Base-by-base conservation (phyloP, 2,329 filamentous ascomycete species). In the Aspergillus sp. region DNA sequence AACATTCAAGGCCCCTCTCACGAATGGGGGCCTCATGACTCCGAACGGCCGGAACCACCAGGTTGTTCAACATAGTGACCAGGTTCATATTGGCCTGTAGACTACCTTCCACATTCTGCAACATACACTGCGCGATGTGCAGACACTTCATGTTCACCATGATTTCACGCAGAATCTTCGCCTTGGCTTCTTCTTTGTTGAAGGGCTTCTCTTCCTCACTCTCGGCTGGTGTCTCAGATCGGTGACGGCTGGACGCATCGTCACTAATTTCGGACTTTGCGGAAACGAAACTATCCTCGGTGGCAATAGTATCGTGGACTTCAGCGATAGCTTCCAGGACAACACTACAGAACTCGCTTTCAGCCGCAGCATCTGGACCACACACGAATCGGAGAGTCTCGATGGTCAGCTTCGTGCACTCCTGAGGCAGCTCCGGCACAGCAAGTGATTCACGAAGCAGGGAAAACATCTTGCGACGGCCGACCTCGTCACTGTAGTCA, bases 111-210 rank as follows among this genome's bases (percentile, higher is more conserved):
- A 99, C 90, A 66, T 97, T 96, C 67, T 95, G 87, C 47, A 99
- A 81, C 89, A 97, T 96, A 78, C 91, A 97, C 71, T 97, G 91
- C 21, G 95, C 92, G 61, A 99, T 97, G 68, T 97, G 89, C 56
- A 99, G 81, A 71, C 94, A 97, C 75, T 97, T 97, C 84, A 97
- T 92, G 77, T 97, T 97, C 70, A 97, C 88, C 78, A 97, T 86
- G 67, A 97, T 94, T 73, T 97, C 91, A 59, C 85, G 87, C 60
- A 97, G 61, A 20, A 75, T 62, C 60, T 75, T 85, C 1, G 89
- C 90, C 75, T 92, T 95, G 44, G 79, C 79, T 59, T 84, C 81
- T 48, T 84, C 81, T 45, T 76, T 75, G 56, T 76, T 75, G 49
- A 75, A 75, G 4, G 72, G 72, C 2, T 82, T 81, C 60, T 84